phyloP scores from a whole-genome alignment of 495 filamentous ascomycete genomes.

The Saxophila tyrrhenica region DNA sequence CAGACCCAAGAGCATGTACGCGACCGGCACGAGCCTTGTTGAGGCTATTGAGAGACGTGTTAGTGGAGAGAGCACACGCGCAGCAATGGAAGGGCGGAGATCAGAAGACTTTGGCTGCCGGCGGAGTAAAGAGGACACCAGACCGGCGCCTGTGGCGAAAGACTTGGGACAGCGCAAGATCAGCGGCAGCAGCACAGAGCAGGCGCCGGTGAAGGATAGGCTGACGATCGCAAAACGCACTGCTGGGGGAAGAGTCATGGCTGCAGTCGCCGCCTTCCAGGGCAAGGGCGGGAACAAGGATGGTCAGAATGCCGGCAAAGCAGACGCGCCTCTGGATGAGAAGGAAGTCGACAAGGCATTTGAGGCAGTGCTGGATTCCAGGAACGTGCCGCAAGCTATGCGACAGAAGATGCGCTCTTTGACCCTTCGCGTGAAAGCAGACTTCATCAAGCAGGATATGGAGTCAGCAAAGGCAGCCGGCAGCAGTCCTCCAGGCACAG shows the following conservation, averaged over 20 bases:
- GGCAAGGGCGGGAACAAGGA: conserved; percentile 27
- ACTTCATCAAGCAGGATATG: conserved; percentile 84
- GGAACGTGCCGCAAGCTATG: conserved; percentile 89
- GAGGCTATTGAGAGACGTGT: conserved; percentile 10
- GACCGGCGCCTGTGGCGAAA: conserved; percentile 1
- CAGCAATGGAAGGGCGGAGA: conserved; percentile 14
- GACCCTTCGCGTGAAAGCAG: conserved; percentile 79
- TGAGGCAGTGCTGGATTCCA: conserved; percentile 62
- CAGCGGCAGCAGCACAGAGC: conserved; percentile 17
- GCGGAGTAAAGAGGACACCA: conserved; percentile 11
- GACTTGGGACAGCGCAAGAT: conserved; percentile 6
- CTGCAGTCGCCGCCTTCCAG: conserved; percentile 53
- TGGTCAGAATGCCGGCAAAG: neutral
- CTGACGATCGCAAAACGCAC: conserved; percentile 20
- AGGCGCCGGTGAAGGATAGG: conserved; percentile 7
- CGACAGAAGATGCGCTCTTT: conserved; percentile 85
- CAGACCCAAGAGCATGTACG: conserved; percentile 44
- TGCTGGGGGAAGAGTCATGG: conserved; percentile 43
- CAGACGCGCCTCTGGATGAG: conserved; percentile 23
- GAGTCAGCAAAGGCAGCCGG: conserved; percentile 34
- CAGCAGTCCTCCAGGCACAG: conserved; percentile 28
- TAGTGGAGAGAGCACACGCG: conserved; percentile 6
- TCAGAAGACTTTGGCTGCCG: conserved; percentile 31
- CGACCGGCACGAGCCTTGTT: conserved; percentile 8
- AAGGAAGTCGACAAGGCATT: conserved; percentile 43